phyloP scores from a whole-genome alignment of 768 basidiomycete species.

The Termitomyces sp. region DNA sequence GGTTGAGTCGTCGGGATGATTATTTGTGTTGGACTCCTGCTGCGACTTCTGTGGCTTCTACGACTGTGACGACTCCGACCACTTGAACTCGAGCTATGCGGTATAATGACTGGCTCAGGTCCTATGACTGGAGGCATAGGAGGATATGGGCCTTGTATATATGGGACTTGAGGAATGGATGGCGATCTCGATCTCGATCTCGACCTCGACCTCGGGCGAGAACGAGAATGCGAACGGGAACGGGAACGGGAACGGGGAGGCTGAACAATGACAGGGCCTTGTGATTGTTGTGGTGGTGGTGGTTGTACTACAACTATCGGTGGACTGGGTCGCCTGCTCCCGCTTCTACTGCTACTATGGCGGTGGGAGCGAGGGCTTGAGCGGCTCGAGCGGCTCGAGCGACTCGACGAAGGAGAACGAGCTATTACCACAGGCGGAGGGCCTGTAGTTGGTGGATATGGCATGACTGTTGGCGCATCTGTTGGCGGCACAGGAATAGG shows the following conservation, averaged over 20 bases:
- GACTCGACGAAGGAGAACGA: neutral
- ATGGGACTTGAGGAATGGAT: neutral
- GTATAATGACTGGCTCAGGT: neutral
- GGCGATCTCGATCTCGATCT: neutral
- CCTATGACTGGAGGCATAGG: neutral
- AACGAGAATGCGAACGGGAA: conserved; percentile 4
- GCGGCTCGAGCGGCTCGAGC: conserved; percentile 1
- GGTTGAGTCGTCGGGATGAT: neutral
- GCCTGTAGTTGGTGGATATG: neutral
- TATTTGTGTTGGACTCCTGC: neutral
- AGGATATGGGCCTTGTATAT: too few species aligned
- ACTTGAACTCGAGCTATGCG: neutral
- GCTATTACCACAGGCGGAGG: neutral
- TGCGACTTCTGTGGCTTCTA: neutral
- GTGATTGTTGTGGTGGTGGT: neutral
- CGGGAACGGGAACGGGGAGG: neutral
- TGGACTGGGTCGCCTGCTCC: neutral
- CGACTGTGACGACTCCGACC: neutral
- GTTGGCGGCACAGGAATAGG: neutral
- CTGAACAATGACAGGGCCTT: neutral
- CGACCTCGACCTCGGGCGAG: neutral
- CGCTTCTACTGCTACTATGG: neutral
- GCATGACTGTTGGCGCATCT: neutral
- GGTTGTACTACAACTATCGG: neutral
- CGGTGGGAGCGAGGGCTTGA: too few species aligned